These are phyloP conservation scores for Carex littledalei DNA, from an alignment of 176 grass and related monocot species.

Conservation along the genomic window DNA sequence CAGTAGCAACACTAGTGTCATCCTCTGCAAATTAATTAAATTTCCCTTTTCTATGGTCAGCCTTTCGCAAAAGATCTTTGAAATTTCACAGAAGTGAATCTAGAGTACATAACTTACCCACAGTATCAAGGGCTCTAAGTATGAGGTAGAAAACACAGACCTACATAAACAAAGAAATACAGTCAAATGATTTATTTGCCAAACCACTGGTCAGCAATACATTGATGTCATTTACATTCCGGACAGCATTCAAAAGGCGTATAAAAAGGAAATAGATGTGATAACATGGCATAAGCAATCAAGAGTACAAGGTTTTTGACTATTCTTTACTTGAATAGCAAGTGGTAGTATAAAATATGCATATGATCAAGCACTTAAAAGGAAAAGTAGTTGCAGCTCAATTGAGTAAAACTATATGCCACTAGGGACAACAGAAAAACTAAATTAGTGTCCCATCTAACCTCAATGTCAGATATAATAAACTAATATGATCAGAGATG, in stretches of 20 bases:
- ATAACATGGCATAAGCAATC: neutral
- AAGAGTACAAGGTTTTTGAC: neutral
- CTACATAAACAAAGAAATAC: constrained; percentile 32
- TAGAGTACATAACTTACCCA: constrained; percentile 41
- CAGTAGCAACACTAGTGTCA: constrained; percentile 70
- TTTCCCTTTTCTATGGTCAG: neutral
- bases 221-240: neutral
- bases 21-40: constrained; percentile 54
- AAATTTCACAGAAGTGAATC: constrained; percentile 8
- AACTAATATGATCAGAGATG: neutral
- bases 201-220: neutral
- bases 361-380: neutral
- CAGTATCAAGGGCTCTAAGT: constrained; percentile 93
- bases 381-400: neutral
- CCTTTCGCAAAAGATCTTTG: neutral
- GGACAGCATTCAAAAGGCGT: neutral
- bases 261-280: neutral
- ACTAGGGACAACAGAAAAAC: neutral
- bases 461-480: neutral
- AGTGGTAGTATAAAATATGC: neutral
- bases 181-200: neutral
- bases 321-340: neutral
- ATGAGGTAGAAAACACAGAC: constrained; percentile 98
- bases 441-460: neutral
- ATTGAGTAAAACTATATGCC: neutral